Conservation (phyloP, 1,139 yeast genomes). For the Kluyveromyces sp. region DNA sequence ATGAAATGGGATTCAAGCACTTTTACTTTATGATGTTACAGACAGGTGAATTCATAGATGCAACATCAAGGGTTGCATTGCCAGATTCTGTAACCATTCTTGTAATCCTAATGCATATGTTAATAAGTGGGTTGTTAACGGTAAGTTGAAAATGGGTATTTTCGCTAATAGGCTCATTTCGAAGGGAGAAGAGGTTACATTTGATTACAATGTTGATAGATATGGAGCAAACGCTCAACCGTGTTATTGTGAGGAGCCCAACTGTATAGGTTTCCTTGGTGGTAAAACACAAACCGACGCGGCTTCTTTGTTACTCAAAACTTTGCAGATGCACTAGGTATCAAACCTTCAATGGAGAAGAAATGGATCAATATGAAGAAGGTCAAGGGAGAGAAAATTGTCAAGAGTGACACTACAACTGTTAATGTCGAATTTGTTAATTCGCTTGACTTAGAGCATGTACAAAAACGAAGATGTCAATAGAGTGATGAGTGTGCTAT, state of each 20-base stretch:
- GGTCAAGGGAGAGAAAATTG: conserved; percentile 36
- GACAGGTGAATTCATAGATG: conserved; percentile 88
- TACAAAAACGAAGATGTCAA: conserved; percentile 51
- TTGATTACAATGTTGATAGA: conserved; percentile 93
- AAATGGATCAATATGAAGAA: conserved; percentile 59
- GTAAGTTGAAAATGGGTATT: conserved; percentile 86
- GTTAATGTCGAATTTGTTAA: conserved; percentile 61
- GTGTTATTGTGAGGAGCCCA: conserved; percentile 89
- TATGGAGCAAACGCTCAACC: conserved; percentile 93
- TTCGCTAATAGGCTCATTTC: conserved; percentile 69
- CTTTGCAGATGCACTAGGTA: conserved; percentile 79
- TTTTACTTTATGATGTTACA: conserved; percentile 97
- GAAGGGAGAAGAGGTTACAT: conserved; percentile 87
- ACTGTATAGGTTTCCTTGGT: conserved; percentile 89
- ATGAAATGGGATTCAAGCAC: conserved; percentile 63
- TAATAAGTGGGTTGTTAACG: conserved; percentile 95
- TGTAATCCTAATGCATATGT: conserved; percentile 92
- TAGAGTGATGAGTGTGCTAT: conserved; percentile 70
- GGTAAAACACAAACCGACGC: conserved; percentile 96
- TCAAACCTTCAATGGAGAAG: conserved; percentile 52
- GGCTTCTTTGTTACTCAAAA: conserved; percentile 70
- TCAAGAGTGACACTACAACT: conserved; percentile 50
- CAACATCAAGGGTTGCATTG: conserved; percentile 84
- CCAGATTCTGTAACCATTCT: conserved; percentile 89
- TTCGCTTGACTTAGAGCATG: conserved; percentile 47